Evolutionary conservation across 495 filamentous ascomycete species (phyloP).

Genomic region (Schizothecium vesticola): DNA sequence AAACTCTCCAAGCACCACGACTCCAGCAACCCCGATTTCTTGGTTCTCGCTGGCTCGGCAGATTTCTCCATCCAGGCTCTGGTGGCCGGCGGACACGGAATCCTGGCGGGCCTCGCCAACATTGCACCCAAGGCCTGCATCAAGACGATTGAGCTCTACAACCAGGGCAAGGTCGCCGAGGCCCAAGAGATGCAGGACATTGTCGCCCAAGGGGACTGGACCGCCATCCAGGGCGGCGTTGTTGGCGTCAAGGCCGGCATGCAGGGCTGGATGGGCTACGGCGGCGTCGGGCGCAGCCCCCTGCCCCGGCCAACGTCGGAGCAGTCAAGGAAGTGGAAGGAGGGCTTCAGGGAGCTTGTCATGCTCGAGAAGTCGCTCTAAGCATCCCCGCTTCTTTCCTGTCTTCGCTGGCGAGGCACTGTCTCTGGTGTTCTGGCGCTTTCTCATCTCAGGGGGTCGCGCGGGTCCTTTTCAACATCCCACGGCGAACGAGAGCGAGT

Average conservation of each 20-base stretch:
- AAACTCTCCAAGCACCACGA: constrained; percentile 65
- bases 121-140: constrained; percentile 74
- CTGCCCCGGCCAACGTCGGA: constrained; percentile 62
- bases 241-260: constrained; percentile 79
- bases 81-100: constrained; percentile 75
- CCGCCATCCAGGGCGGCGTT: constrained; percentile 77
- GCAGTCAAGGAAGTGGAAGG: constrained; percentile 57
- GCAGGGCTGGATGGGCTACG: constrained; percentile 73
- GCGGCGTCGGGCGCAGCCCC: constrained; percentile 69
- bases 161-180: constrained; percentile 60
- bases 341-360: constrained; percentile 70
- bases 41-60: constrained; percentile 81
- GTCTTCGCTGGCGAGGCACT: not conserved
- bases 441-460: not conserved
- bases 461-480: not conserved
- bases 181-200: constrained; percentile 74
- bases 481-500: not conserved
- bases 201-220: constrained; percentile 82
- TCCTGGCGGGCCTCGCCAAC: constrained; percentile 82
- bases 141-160: constrained; percentile 65
- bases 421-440: not conserved
- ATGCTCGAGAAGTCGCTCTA: constrained; percentile 53
- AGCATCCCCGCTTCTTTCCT: not conserved
- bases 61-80: constrained; percentile 86
- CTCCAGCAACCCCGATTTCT: constrained; percentile 53